phyloP scores from a whole-genome alignment of 2,329 filamentous ascomycete genomes.

The Balansia obtecta region DNA sequence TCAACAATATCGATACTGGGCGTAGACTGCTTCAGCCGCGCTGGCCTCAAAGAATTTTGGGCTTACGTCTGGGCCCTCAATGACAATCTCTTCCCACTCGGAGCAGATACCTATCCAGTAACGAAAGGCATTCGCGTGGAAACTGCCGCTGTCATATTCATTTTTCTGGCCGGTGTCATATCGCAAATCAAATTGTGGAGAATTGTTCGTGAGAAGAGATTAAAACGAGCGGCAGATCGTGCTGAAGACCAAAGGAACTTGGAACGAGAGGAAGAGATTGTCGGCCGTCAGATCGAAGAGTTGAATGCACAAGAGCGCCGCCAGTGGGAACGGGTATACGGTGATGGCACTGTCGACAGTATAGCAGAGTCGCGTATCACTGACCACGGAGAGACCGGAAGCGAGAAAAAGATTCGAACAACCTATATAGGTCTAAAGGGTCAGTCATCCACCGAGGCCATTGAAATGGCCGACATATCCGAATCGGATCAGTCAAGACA shows the following conservation, averaged over 20 bases:
- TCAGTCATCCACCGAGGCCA: constrained; percentile 29
- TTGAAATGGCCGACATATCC: constrained; percentile 43
- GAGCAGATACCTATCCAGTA: constrained; percentile 67
- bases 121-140: constrained; percentile 82
- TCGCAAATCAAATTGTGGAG: constrained; percentile 84
- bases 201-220: constrained; percentile 53
- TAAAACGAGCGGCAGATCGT: constrained; percentile 36
- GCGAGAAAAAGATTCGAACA: constrained; percentile 28
- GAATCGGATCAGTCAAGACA: constrained; percentile 17
- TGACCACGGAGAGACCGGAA: constrained; percentile 35
- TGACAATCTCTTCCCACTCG: constrained; percentile 63
- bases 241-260: constrained; percentile 40
- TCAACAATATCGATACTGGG: constrained; percentile 70
- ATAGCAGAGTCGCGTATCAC: constrained; percentile 32
- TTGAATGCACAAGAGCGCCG: constrained; percentile 47
- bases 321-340: constrained; percentile 70
- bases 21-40: constrained; percentile 79
- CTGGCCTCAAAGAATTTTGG: constrained; percentile 96
- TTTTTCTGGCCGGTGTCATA: constrained; percentile 63
- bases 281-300: constrained; percentile 54
- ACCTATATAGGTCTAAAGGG: constrained; percentile 24
- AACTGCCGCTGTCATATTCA: constrained; percentile 61
- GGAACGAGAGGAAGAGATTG: constrained; percentile 54
- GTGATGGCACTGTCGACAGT: constrained; percentile 36
- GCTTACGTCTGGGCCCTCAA: constrained; percentile 83